Evolutionary conservation across 2,329 filamentous ascomycete species (phyloP), one percentile per base, ranked within the genome.

Genomic region (Trichoderma lentiforme): DNA sequence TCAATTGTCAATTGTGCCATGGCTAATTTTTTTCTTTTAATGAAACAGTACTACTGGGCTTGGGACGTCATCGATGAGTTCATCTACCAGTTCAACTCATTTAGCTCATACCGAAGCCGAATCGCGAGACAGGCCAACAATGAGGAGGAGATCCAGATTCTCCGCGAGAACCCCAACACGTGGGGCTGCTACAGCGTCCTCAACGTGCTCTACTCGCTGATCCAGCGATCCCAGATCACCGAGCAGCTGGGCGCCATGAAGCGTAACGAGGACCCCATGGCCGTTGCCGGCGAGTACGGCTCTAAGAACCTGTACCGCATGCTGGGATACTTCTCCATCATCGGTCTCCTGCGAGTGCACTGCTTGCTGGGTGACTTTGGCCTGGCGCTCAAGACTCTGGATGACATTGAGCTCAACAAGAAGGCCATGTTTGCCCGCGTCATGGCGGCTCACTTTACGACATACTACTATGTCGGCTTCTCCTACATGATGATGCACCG

Each of bases 401-500:
- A 99, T 82, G 95, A 98, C 82, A 98, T 99, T 80, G 96, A 99
- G 89, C 91, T 99, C 79, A 99, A 98, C 89, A 99, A 99, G 89
- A 98, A 98, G 88, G 95, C 96, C 83, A 98, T 98, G 93, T 99
- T 99, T 82, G 95, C 96, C 74, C 93, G 96, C 76, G 96, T 99
- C 82, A 98, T 99, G 96, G 95, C 96, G 70, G 96, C 96, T 72
- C 96, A 99, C 87, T 98, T 98, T 87, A 98, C 95, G 77, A 99
- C 96, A 76, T 99, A 98, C 90, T 99, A 99, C 90, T 98, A 98
- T 83, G 95, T 99, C 74, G 96, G 96, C 77, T 99, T 99, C 90
- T 97, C 94, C 77, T 99, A 99, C 92, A 98, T 99, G 95, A 99
- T 99, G 96, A 97, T 98, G 93, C 94, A 96, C 86, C 93, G 96